Base-by-base conservation (phyloP, 116 monocot species). In the Trichopus zeylanicus region DNA sequence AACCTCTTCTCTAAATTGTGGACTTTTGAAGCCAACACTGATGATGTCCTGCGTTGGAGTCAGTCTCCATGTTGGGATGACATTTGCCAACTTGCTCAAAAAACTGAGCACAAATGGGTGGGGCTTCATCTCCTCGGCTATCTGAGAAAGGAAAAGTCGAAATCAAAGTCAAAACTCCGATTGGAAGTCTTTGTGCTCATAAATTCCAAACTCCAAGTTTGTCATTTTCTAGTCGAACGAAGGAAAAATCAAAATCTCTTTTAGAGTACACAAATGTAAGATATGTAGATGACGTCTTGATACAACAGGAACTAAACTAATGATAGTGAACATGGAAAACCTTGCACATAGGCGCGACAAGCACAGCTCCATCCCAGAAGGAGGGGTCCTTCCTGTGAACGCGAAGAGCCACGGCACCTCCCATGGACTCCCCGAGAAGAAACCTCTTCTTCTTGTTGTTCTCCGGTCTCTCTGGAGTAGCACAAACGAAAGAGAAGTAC, bases 341-440 rank as follows among this genome's bases (percentile, higher is more conserved):
- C 85, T 85, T 85, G 77, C 85, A 85, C 81, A 81, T 85, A 20
- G 85, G 85, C 3, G 85, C 85, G 18, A 85, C 85, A 28, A 85
- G 62, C 18, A 85, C 56, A 20, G 80, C 80, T 23, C 84, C 84
- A 61, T 73, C 55, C 84, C 84, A 84, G 48, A 54, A 84, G 22
- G 48, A 31, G 3, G 80, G 73, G 9, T 70, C 37, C 64, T 77
- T 85, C 52, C 67, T 61, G 56, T 85, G 85, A 2, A 85, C 73
- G 21, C 70, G 76, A 30, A 86, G 70, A 15, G 39, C 63, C 29
- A 77, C 74, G 0, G 86, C 86, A 57, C 86, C 86, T 26, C 86
- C 86, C 86, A 86, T 81, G 65, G 81, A 86, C 53, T 86, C 86
- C n/a, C 86, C 86, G 7, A 86, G 61, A 7, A 86, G 26, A 66